Evolutionary conservation across 345 rosid genomes (phyloP).

Genomic region (Acer saccharum): DNA sequence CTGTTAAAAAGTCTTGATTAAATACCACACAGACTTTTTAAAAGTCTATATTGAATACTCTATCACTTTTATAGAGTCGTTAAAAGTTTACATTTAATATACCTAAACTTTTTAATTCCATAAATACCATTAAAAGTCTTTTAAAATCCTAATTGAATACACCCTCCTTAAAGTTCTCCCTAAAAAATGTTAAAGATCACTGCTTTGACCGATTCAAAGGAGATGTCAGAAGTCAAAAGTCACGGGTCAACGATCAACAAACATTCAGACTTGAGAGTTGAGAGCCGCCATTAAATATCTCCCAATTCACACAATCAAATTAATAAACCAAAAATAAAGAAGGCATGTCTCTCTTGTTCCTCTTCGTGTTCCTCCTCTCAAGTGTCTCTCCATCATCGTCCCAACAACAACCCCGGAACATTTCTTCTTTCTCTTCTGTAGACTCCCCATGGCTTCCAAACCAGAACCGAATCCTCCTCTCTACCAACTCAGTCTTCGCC

Average conservation of each 20-base stretch:
- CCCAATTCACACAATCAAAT: neutral
- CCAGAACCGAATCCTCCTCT: conserved; percentile 40
- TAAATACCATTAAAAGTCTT: no score
- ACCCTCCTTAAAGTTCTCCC: no score
- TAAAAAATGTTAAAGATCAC: no score
- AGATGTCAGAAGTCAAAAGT: neutral
- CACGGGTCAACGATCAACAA: conserved; percentile 18
- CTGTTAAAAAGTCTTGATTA: no score
- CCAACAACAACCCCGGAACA: conserved; percentile 21
- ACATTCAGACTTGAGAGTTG: neutral
- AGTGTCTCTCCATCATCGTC: conserved; percentile 23
- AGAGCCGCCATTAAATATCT: conserved; percentile 27
- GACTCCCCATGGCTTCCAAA: conserved; percentile 49
- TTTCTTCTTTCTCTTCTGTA: conserved; percentile 40
- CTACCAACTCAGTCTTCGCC: conserved; percentile 50
- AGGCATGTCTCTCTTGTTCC: conserved; percentile 31
- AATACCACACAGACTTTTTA: no score
- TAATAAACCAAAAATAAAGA: neutral
- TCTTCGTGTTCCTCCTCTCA: conserved; percentile 24
- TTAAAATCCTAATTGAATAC: no score
- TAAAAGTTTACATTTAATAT: no score
- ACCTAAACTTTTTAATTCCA: no score
- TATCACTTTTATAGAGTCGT: no score
- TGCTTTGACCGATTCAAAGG: no score
- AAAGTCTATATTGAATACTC: no score